phyloP scores from a whole-genome alignment of 202 grass and related monocot genomes.

The Alloteropsis angusta region DNA sequence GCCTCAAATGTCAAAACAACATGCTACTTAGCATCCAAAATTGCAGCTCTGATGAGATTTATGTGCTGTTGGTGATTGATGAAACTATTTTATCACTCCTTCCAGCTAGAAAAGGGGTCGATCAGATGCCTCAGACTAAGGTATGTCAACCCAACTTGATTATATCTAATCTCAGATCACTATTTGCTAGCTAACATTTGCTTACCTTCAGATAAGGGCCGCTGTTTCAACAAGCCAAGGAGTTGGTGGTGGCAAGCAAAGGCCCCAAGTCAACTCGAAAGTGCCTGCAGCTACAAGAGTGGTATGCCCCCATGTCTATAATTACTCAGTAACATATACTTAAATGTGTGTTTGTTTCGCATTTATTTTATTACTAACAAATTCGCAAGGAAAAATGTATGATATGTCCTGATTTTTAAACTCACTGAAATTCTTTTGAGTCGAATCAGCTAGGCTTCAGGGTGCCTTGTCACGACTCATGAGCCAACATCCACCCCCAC shows the following conservation, averaged over 20 bases:
- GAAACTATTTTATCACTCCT: constrained; percentile 15
- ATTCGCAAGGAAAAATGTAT: too few relatives aligned
- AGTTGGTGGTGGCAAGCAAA: constrained; percentile 24
- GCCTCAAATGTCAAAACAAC: not conserved
- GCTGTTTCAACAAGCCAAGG: constrained; percentile 20
- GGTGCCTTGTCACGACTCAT: too few relatives aligned
- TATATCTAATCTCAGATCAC: not conserved
- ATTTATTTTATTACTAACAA: not conserved
- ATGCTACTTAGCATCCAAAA: not conserved
- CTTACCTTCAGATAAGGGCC: constrained; percentile 35
- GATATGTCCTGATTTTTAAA: not conserved
- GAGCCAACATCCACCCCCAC: not conserved
- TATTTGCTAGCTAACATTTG: not conserved
- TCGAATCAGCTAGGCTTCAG: not conserved
- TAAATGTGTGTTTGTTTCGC: not conserved
- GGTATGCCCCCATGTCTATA: constrained; percentile 28
- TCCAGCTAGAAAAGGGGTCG: constrained; percentile 41
- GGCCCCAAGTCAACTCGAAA: constrained; percentile 27
- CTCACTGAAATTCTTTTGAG: not conserved
- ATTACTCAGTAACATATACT: not conserved
- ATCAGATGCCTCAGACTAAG: constrained; percentile 50
- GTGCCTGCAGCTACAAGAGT: constrained; percentile 30
- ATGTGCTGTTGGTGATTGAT: not conserved
- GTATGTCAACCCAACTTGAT: constrained; percentile 12
- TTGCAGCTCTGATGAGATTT: not conserved